These are phyloP conservation scores for Sarcomyxa edulis DNA, from an alignment of 768 basidiomycete species.

Conservation along the genomic window DNA sequence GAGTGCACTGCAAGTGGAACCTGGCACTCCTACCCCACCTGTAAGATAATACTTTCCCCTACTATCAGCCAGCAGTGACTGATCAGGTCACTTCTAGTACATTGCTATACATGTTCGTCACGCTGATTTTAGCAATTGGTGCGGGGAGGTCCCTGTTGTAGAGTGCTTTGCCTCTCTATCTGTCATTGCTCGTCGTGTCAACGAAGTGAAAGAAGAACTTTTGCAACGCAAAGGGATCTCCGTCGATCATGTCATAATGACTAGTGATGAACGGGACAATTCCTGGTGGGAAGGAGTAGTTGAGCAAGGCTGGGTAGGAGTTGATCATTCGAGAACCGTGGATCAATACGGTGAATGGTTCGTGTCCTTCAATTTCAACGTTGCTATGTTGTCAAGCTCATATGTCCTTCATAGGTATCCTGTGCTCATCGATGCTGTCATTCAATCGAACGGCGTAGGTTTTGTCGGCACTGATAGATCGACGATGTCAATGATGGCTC, in stretches of 20 bases:
- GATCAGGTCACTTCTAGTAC: conserved; percentile 28
- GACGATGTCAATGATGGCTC: conserved; percentile 66
- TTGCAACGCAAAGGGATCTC: conserved; percentile 34
- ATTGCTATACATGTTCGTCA: conserved; percentile 55
- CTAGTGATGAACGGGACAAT: conserved; percentile 54
- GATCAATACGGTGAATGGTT: conserved; percentile 47
- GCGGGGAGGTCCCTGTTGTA: conserved; percentile 31
- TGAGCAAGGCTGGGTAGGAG: conserved; percentile 42
- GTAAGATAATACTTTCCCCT: conserved; percentile 24
- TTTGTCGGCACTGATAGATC: conserved; percentile 71
- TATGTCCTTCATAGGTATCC: conserved; percentile 48
- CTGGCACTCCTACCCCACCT: conserved; percentile 36
- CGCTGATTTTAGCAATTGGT: conserved; percentile 46
- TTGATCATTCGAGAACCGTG: conserved; percentile 46
- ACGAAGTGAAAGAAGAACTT: conserved; percentile 49
- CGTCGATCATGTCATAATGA: conserved; percentile 55
- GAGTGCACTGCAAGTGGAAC: conserved; percentile 33
- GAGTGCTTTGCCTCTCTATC: conserved; percentile 53
- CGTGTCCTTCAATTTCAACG: conserved; percentile 11
- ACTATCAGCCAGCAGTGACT: background rate
- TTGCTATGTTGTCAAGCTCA: background rate
- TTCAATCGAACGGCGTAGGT: conserved; percentile 62
- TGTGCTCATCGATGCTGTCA: conserved; percentile 65
- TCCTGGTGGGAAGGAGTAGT: conserved; percentile 55
- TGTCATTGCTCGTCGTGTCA: conserved; percentile 48